These are phyloP conservation scores for Irpex rosettiformis DNA, from an alignment of 1,284 basidiomycete species.

Conservation along the genomic window DNA sequence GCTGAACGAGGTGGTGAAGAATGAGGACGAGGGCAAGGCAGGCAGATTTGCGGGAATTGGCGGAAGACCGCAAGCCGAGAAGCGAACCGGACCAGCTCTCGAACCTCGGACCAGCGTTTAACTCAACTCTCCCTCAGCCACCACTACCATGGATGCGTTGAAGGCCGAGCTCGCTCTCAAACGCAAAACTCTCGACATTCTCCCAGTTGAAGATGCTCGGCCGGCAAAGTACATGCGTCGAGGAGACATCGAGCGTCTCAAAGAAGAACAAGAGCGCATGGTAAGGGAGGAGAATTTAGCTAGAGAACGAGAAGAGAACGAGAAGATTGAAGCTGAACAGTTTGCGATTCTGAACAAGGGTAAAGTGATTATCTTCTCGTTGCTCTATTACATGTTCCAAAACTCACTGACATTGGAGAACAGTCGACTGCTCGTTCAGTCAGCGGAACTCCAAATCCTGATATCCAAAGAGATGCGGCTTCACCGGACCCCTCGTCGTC, in stretches of 20 bases:
- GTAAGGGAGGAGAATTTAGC: constrained; percentile 45
- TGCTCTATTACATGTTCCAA: constrained; percentile 13
- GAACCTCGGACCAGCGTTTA: background rate
- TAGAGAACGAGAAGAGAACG: constrained; percentile 29
- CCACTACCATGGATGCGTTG: constrained; percentile 70
- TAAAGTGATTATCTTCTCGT: constrained; percentile 39
- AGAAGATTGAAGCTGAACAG: constrained; percentile 29
- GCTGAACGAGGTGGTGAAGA: constrained; percentile 20
- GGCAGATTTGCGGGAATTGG: constrained; percentile 19
- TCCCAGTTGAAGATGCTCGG: constrained; percentile 33
- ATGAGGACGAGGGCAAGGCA: constrained; percentile 13
- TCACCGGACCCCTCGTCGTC: constrained; percentile 55
- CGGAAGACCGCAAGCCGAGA: constrained; percentile 11
- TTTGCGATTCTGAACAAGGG: constrained; percentile 15
- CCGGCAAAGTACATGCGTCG: constrained; percentile 85
- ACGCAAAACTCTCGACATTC: constrained; percentile 66
- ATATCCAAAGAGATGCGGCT: constrained; percentile 16
- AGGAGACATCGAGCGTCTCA: constrained; percentile 76
- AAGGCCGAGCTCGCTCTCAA: constrained; percentile 88
- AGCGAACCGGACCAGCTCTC: background rate
- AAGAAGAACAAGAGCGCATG: constrained; percentile 59
- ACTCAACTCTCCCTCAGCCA: background rate
- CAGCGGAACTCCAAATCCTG: constrained; percentile 40
- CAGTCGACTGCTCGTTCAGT: constrained; percentile 37
- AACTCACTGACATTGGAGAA: constrained; percentile 47